Evolutionary conservation across 2,329 filamentous ascomycete genomes (phyloP), one percentile per base, ranked within the genome.

Genomic region (Cercospora brassicicola): DNA sequence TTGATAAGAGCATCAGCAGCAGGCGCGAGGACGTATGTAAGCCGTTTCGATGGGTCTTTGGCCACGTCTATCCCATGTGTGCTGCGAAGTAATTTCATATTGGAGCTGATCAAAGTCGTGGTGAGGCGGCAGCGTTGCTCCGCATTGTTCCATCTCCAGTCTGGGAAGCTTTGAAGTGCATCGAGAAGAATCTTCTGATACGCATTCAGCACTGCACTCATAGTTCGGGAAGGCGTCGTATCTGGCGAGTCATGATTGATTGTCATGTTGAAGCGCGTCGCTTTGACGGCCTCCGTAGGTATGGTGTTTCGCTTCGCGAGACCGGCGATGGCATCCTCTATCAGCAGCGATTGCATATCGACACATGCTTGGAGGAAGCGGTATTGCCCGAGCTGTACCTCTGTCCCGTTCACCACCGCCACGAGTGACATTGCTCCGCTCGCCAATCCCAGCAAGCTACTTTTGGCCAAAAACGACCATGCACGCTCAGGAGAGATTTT

Each of bases 401-500:
- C 95, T 2, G 93, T 87, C 26, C 88, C 90, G n/a, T 91, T 91
- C 2, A 96, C 87, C 62, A 98, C 89, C 60, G 88, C 88, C 45
- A 90, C 88, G 69, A 99, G 85, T 69, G 91, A 89, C 10, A 93
- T 92, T 13, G 89, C 89, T 70, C 89, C 90, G 9, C 91, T 89
- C 72, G 93, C 90, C 5, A 89, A 87, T 73, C 91, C 91, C 56
- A 99, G 84, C 18, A 99, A 83, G 70, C 90, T 88, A 78, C 92
- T 96, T 66, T 92, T 89, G 3, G 90, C 88, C 74, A 99, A 86
- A 77, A 94, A 92, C 3, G 94, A 93, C 94, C 95, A 98, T 5
- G 97, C 89, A 68, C 94, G 86, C 66, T 91, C 91, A 0, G 95
- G 94, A 62, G 90, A 88, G n/a, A 91, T 73, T 9, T 86, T 84